Evolutionary conservation across 306 rosid species (phyloP).

Genomic region (Abrus pulchellus): DNA sequence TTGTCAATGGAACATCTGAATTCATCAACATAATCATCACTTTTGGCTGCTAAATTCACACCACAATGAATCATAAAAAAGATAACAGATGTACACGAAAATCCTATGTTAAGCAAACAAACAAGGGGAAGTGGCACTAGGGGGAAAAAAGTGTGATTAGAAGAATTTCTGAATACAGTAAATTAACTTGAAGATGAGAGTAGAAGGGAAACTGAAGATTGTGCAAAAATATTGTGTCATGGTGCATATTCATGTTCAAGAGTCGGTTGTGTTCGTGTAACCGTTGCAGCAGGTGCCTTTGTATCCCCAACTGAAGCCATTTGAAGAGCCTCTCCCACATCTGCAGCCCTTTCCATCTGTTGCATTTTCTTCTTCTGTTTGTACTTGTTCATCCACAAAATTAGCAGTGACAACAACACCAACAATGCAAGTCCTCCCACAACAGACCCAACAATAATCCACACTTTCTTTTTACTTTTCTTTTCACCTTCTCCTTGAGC

Average conservation of each 20-base stretch:
- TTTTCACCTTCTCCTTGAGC: constrained; percentile 44
- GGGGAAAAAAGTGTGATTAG: constrained; percentile 49
- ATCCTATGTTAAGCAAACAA: constrained; percentile 63
- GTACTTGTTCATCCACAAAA: constrained; percentile 66
- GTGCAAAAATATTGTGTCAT: constrained; percentile 61
- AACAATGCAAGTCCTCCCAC: constrained; percentile 78
- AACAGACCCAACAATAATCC: constrained; percentile 85
- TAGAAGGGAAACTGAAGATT: constrained; percentile 51
- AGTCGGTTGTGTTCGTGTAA: constrained; percentile 88
- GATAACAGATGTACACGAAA: constrained; percentile 73
- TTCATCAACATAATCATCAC: constrained; percentile 68
- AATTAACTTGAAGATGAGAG: constrained; percentile 61
- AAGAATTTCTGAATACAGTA: constrained; percentile 62
- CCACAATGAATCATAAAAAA: constrained; percentile 69
- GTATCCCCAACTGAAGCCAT: constrained; percentile 84
- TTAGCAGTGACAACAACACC: constrained; percentile 59
- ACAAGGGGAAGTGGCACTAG: constrained; percentile 40
- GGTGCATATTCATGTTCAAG: constrained; percentile 94
- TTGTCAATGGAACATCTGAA: constrained; percentile 67
- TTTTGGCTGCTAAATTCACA: constrained; percentile 68
- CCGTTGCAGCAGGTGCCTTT: constrained; percentile 90
- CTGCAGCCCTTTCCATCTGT: constrained; percentile 91
- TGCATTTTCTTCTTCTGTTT: constrained; percentile 73
- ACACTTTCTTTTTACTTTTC: constrained; percentile 56
- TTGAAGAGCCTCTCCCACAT: constrained; percentile 85